Evolutionary conservation across 2,329 filamentous ascomycete species (phyloP).

Genomic region (Ophiocordyceps robertsii): DNA sequence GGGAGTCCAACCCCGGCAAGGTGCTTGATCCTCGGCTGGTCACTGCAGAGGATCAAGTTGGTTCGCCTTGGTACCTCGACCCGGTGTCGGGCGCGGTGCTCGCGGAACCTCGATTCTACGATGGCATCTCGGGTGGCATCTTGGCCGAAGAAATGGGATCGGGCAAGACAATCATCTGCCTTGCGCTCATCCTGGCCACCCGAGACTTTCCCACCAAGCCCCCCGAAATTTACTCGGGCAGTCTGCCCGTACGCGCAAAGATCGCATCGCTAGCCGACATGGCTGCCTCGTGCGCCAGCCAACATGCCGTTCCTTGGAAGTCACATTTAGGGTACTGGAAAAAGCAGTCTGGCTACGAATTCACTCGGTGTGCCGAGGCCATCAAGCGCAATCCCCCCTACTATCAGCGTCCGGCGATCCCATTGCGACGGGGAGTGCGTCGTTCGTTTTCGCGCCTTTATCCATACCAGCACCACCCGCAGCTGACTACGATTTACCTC

Average conservation of each 20-base stretch:
- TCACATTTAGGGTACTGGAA: conserved; percentile 42
- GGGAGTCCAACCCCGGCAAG: conserved; percentile 52
- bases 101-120: conserved; percentile 57
- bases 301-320: conserved; percentile 58
- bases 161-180: conserved; percentile 80
- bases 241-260: conserved; percentile 23
- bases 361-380: conserved; percentile 37
- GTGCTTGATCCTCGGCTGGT: conserved; percentile 64
- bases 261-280: conserved; percentile 60
- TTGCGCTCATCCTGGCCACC: conserved; percentile 66
- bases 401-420: conserved; percentile 40
- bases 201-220: conserved; percentile 52
- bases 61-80: conserved; percentile 56
- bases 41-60: conserved; percentile 43
- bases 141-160: conserved; percentile 69
- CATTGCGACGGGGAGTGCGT: conserved; percentile 15
- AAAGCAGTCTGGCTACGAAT: conserved; percentile 31
- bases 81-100: conserved; percentile 47
- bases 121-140: conserved; percentile 62
- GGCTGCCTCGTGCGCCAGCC: conserved; percentile 56
- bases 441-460: conserved; percentile 2
- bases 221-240: conserved; percentile 43
- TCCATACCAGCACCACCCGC: conserved; percentile 1
- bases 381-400: conserved; percentile 44
- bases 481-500: conserved; percentile 42